These are phyloP conservation scores for Mycena maculata DNA, from an alignment of 768 basidiomycete species.

Conservation along the genomic window DNA sequence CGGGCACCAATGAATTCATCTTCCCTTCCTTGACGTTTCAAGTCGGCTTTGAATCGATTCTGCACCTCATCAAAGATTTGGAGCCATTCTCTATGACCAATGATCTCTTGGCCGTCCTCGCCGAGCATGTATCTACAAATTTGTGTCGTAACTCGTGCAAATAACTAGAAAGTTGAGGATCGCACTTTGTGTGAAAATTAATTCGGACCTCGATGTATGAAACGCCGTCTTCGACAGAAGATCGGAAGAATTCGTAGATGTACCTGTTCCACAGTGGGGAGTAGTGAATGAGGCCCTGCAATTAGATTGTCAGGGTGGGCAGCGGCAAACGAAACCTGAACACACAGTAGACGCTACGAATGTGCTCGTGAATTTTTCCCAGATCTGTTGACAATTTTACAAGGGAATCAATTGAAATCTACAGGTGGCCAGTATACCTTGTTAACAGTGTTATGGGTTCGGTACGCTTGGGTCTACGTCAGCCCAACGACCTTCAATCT, in stretches of 20 bases:
- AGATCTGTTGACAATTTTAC: conserved; percentile 63
- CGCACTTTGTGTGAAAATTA: conserved; percentile 70
- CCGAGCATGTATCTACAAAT: conserved; percentile 63
- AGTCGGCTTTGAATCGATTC: conserved; percentile 62
- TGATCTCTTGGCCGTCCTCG: conserved; percentile 64
- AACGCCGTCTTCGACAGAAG: conserved; percentile 77
- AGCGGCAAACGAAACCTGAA: neutral
- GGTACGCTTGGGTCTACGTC: conserved; percentile 58
- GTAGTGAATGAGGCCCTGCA: conserved; percentile 59
- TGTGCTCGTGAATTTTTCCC: conserved; percentile 75
- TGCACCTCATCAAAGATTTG: conserved; percentile 63
- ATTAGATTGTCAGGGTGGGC: conserved; percentile 2
- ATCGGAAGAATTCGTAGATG: conserved; percentile 69
- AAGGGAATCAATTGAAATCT: neutral
- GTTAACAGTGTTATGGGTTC: conserved; percentile 74
- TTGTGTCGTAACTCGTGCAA: conserved; percentile 4
- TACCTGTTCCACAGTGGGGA: conserved; percentile 71
- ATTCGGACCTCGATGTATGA: conserved; percentile 77
- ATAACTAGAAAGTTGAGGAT: conserved; percentile 7
- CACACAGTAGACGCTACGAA: conserved; percentile 62
- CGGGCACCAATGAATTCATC: conserved; percentile 76
- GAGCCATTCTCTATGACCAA: conserved; percentile 72
- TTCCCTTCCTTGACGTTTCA: conserved; percentile 62
- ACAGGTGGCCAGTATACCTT: conserved; percentile 55
- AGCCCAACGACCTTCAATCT: neutral